phyloP scores from a whole-genome alignment of 371 early-diverging fungal genomes.

The Syncephalis plumigaleata region DNA sequence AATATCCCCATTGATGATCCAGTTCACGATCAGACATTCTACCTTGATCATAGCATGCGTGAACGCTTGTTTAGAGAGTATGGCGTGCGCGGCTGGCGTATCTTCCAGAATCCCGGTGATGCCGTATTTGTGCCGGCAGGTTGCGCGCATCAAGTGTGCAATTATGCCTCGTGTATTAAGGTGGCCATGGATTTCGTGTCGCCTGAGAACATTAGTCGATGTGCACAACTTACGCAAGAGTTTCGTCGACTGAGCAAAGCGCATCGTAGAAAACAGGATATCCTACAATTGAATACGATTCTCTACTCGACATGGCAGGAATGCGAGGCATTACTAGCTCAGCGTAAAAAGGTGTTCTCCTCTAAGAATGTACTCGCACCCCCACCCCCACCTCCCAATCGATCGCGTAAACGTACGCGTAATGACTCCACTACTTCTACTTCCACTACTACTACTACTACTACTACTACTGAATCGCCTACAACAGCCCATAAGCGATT shows the following conservation, averaged over 20 bases:
- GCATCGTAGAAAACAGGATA: constrained; percentile 4
- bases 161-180: constrained; percentile 36
- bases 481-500: too few relatives aligned
- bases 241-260: constrained; percentile 2
- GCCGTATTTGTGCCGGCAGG: constrained; percentile 64
- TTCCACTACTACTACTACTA: too few relatives aligned
- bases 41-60: constrained; percentile 24
- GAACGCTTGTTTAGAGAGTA: constrained; percentile 13
- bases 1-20: constrained; percentile 19
- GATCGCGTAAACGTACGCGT: too few relatives aligned
- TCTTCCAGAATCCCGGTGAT: constrained; percentile 45
- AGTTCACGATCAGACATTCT: constrained; percentile 40
- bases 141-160: constrained; percentile 54
- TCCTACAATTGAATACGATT: constrained; percentile 3
- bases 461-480: too few relatives aligned
- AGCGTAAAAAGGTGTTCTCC: too few relatives aligned
- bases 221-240: constrained; percentile 2
- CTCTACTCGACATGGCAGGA: constrained; percentile 3
- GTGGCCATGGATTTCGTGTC: constrained; percentile 52
- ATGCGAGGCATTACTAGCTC: neutral
- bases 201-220: constrained; percentile 24
- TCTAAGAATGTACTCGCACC: too few relatives aligned
- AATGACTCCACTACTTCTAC: too few relatives aligned
- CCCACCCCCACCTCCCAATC: too few relatives aligned
- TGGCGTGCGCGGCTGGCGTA: constrained; percentile 24